Conservation (phyloP, 2,329 filamentous ascomycete genomes). For the Fusarium dimerum region DNA sequence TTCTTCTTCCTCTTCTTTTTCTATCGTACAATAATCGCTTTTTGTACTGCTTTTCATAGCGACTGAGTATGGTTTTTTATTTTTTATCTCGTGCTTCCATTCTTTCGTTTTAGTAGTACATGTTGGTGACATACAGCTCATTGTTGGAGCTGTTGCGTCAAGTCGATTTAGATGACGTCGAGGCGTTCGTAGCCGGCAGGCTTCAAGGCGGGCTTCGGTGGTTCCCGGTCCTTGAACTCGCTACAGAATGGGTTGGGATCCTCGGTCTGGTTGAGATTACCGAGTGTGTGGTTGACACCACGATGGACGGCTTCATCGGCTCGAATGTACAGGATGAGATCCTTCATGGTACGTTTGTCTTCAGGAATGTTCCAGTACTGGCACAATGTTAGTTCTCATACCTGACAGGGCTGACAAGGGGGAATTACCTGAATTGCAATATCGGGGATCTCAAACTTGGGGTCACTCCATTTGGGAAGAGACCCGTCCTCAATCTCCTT, state of each 20-base stretch:
- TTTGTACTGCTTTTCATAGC: not conserved
- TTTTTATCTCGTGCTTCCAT: slow-evolving; percentile 2
- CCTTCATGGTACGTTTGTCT: slow-evolving; percentile 76
- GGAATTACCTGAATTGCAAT: slow-evolving; percentile 67
- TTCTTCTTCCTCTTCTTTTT: not conserved
- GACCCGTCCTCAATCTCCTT: slow-evolving; percentile 83
- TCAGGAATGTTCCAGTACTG: slow-evolving; percentile 93
- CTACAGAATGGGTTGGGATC: slow-evolving; percentile 94
- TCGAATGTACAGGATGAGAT: slow-evolving; percentile 84
- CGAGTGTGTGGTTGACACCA: slow-evolving; percentile 93
- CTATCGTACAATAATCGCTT: not conserved
- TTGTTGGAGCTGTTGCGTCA: not conserved
- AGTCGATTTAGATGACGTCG: slow-evolving; percentile 64
- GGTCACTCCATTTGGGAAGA: slow-evolving; percentile 75
- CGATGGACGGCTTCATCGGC: slow-evolving; percentile 89
- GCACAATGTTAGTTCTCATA: slow-evolving; percentile 5
- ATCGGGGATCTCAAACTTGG: slow-evolving; percentile 74
- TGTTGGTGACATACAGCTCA: not conserved
- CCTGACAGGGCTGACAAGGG: not conserved
- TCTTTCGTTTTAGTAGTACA: not conserved
- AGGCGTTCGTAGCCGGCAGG: slow-evolving; percentile 79
- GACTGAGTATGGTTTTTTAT: slow-evolving; percentile 4
- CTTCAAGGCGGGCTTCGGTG: slow-evolving; percentile 66
- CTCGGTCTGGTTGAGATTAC: slow-evolving; percentile 79
- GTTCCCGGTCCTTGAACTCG: slow-evolving; percentile 70